Evolutionary conservation across 2,329 filamentous ascomycete genomes (phyloP).

Genomic region (Beauveria sp.): DNA sequence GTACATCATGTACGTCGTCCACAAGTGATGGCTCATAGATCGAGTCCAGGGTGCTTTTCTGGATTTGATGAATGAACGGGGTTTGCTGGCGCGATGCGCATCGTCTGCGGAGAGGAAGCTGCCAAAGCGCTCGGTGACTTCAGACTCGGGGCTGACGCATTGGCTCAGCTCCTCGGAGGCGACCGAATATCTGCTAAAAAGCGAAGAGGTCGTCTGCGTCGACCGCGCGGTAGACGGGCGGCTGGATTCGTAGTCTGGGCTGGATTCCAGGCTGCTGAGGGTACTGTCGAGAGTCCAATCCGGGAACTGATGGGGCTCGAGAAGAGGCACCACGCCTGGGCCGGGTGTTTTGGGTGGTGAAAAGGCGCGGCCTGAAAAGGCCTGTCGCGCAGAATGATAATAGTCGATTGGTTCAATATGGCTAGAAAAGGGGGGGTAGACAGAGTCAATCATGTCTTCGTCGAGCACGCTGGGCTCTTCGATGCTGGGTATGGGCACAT

Average conservation of each 20-base stretch:
- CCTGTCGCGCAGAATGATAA: constrained; percentile 20
- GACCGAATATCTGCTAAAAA: constrained; percentile 50
- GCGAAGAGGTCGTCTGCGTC: constrained; percentile 49
- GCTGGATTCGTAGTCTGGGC: constrained; percentile 51
- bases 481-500: constrained; percentile 58
- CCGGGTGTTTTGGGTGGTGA: constrained; percentile 55
- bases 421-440: constrained; percentile 16
- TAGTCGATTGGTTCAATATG: constrained; percentile 25
- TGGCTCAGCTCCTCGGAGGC: constrained; percentile 47
- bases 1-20: constrained; percentile 58
- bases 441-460: constrained; percentile 35
- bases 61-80: constrained; percentile 20
- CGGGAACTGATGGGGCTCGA: constrained; percentile 42
- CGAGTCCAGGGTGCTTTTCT: constrained; percentile 56
- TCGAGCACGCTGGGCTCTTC: constrained; percentile 45
- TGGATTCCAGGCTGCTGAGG: constrained; percentile 51
- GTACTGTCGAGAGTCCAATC: constrained; percentile 53
- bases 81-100: constrained; percentile 25
- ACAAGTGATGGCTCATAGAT: constrained; percentile 58
- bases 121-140: constrained; percentile 19
- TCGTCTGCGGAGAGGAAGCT: constrained; percentile 22
- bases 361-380: constrained; percentile 34
- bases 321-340: constrained; percentile 35
- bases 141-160: constrained; percentile 43
- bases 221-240: constrained; percentile 53